A percentile compares a stretch with the other conserved stretches of the same genome.
These are phyloP conservation scores for Jatropha podagrica DNA, from an alignment of 441 rosid genomes.

Conservation along the genomic window DNA sequence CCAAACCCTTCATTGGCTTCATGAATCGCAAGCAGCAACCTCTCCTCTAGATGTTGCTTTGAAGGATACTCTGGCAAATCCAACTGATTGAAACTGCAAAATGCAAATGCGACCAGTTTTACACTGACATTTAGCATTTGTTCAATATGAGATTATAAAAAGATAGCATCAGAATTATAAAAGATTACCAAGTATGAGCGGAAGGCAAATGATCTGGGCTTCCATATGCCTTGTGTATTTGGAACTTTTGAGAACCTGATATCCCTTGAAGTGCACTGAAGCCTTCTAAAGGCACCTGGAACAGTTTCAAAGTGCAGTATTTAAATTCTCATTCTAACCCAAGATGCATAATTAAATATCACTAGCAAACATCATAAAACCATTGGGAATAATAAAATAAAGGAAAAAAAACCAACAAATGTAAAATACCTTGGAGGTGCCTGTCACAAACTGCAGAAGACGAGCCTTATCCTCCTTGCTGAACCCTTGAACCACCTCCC, in stretches of 20 bases:
- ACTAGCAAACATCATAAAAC: too few species aligned
- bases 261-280: constrained; percentile 96
- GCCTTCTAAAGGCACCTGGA: constrained; percentile 94
- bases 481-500: constrained; percentile 95
- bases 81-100: constrained; percentile 89
- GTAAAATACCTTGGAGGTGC: constrained; percentile 83
- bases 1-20: constrained; percentile 97
- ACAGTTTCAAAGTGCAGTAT: not conserved
- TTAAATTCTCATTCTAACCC: not conserved
- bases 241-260: constrained; percentile 93
- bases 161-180: not conserved
- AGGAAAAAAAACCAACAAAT: not conserved
- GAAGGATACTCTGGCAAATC: constrained; percentile 97
- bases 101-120: not conserved
- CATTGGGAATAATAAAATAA: too few species aligned
- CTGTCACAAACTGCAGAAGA: constrained; percentile 92
- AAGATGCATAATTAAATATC: not conserved
- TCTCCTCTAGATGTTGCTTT: constrained; percentile 82
- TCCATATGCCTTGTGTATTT: constrained; percentile 98
- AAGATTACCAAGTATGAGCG: constrained; percentile 86
- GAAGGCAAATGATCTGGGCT: constrained; percentile 89
- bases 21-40: constrained; percentile 90
- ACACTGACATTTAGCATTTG: not conserved
- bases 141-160: not conserved
- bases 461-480: constrained; percentile 98